These are phyloP conservation scores for Daldinia sp. DNA, from an alignment of 2,329 filamentous ascomycete species.

Conservation along the genomic window DNA sequence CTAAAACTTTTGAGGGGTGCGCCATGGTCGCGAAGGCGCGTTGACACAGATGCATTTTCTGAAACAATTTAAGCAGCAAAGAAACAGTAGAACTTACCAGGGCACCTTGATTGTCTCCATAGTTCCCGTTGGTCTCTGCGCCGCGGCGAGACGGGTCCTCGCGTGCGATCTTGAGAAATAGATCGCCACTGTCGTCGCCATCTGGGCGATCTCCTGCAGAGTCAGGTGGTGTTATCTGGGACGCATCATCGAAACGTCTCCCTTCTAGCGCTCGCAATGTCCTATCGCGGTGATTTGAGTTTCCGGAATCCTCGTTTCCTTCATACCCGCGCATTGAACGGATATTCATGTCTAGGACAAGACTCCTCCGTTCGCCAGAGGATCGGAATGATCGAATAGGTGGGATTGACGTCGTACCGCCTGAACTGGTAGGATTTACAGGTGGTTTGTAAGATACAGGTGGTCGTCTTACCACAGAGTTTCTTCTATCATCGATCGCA, in stretches of 20 bases:
- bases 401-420: slow-evolving; percentile 52
- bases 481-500: slow-evolving; percentile 59
- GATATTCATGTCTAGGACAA: slow-evolving; percentile 61
- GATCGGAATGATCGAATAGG: slow-evolving; percentile 66
- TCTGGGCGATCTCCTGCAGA: slow-evolving; percentile 51
- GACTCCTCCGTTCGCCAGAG: slow-evolving; percentile 64
- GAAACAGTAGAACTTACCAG: slow-evolving; percentile 55
- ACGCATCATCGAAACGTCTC: slow-evolving; percentile 49
- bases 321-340: slow-evolving; percentile 55
- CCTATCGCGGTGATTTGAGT: slow-evolving; percentile 57
- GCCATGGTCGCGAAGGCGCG: neutral
- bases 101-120: slow-evolving; percentile 50
- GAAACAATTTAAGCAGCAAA: slow-evolving; percentile 26
- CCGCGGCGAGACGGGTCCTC: slow-evolving; percentile 57
- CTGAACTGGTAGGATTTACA: slow-evolving; percentile 43
- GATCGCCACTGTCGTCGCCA: slow-evolving; percentile 64
- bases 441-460: slow-evolving; percentile 61
- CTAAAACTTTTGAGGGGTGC: neutral
- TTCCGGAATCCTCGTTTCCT: slow-evolving; percentile 52
- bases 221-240: slow-evolving; percentile 53
- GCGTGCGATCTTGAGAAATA: slow-evolving; percentile 66
- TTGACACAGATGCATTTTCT: neutral
- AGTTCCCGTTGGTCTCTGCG: slow-evolving; percentile 47
- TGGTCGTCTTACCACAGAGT: slow-evolving; percentile 53
- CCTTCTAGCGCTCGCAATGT: slow-evolving; percentile 62